Evolutionary conservation across 148 eudicot species (phyloP).

Genomic region (Dianthus caryophyllus): DNA sequence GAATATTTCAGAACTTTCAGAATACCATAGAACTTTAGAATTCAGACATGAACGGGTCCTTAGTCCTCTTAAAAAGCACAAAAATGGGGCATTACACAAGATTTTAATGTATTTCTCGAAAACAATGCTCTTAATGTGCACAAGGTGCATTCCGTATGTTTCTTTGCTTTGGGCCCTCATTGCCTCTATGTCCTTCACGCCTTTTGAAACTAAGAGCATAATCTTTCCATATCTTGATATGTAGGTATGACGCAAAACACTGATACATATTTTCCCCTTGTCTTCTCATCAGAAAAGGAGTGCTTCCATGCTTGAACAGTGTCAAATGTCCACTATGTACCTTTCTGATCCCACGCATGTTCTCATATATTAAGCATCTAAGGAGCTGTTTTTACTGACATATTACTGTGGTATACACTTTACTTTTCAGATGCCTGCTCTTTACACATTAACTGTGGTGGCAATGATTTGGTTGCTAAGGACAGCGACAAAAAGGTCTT

Average conservation of each 20-base stretch:
- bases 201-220: no score
- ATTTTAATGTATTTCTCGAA: no score
- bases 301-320: slow-evolving; percentile 50
- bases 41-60: no score
- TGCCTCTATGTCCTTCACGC: no score
- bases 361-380: slow-evolving; percentile 4
- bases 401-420: slow-evolving; percentile 8
- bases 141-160: no score
- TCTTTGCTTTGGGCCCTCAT: no score
- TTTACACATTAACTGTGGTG: slow-evolving; percentile 66
- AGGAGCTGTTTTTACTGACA: not conserved
- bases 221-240: not conserved
- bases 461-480: slow-evolving; percentile 36
- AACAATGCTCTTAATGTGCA: no score
- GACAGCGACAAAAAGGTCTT: slow-evolving; percentile 30
- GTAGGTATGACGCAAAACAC: not conserved
- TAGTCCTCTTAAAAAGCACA: no score
- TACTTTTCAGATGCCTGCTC: slow-evolving; percentile 60
- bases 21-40: no score
- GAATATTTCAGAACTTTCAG: no score
- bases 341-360: slow-evolving; percentile 21
- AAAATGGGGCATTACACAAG: no score
- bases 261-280: not conserved
- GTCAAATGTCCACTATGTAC: slow-evolving; percentile 55
- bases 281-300: slow-evolving; percentile 37